phyloP scores from a whole-genome alignment of 1,284 basidiomycete species.

The Cerioporus squamosus region DNA sequence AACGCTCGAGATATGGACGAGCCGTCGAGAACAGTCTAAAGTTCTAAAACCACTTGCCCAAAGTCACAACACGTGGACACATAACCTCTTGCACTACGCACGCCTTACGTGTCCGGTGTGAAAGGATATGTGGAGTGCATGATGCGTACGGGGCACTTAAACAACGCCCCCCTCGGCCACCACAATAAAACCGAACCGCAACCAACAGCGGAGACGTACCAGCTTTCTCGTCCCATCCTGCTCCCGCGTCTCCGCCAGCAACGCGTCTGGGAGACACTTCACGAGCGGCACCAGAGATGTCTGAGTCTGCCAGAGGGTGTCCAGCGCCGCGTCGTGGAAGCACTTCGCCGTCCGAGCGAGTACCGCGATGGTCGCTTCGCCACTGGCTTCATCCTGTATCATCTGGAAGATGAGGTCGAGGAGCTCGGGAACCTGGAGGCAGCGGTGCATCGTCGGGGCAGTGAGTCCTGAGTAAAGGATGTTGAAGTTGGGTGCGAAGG shows the following conservation, averaged over 20 bases:
- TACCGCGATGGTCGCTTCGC: slow-evolving; percentile 6
- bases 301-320: slow-evolving; percentile 20
- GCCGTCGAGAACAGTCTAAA: background rate
- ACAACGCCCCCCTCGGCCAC: too few relatives aligned
- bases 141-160: too few relatives aligned
- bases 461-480: too few relatives aligned
- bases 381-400: background rate
- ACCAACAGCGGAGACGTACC: slow-evolving; percentile 4
- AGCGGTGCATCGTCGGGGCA: slow-evolving; percentile 1
- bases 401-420: slow-evolving; percentile 16
- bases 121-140: too few relatives aligned
- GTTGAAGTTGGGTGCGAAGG: too few relatives aligned
- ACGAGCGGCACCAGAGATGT: slow-evolving; percentile 18
- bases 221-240: slow-evolving; percentile 1
- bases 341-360: slow-evolving; percentile 20
- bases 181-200: too few relatives aligned
- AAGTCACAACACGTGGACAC: too few relatives aligned
- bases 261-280: slow-evolving; percentile 18
- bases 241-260: slow-evolving; percentile 14
- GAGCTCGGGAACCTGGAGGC: slow-evolving; percentile 19
- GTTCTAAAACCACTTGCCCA: too few relatives aligned
- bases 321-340: slow-evolving; percentile 21
- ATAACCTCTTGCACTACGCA: too few relatives aligned
- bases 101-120: too few relatives aligned
- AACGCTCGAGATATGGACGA: background rate